phyloP scores from a whole-genome alignment of 768 basidiomycete genomes.

The Tylopilus subfusipes region DNA sequence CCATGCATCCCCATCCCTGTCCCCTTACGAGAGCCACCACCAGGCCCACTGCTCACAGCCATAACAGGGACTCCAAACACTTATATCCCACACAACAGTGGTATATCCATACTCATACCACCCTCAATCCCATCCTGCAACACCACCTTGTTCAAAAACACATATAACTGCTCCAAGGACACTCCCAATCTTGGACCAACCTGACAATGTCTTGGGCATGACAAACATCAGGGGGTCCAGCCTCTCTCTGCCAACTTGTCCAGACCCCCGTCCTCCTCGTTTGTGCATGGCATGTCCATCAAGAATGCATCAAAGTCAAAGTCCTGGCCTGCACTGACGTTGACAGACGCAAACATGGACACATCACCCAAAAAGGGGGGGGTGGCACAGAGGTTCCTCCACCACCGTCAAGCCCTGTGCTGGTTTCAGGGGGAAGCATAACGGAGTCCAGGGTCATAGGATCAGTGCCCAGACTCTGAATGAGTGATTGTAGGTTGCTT shows the following conservation, averaged over 20 bases:
- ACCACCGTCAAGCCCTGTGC: conserved; percentile 8
- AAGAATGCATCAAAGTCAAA: conserved; percentile 42
- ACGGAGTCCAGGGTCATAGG: conserved; percentile 29
- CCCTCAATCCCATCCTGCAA: conserved; percentile 29
- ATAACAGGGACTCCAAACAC: conserved; percentile 6
- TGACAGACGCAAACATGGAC: conserved; percentile 18
- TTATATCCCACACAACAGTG: not conserved
- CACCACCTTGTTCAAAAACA: conserved; percentile 42
- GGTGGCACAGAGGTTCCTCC: not conserved
- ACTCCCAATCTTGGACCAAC: conserved; percentile 28
- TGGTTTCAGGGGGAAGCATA: conserved; percentile 2
- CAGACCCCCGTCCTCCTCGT: conserved; percentile 27
- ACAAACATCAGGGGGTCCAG: conserved; percentile 32
- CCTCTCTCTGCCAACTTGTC: conserved; percentile 35
- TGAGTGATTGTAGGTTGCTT: conserved; percentile 64
- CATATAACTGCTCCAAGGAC: conserved; percentile 37
- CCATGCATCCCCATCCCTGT: conserved; percentile 15
- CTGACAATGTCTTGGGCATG: conserved; percentile 24
- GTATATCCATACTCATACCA: not conserved
- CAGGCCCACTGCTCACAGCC: not conserved
- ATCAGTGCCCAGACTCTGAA: conserved; percentile 68
- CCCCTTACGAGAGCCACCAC: not conserved
- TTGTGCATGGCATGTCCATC: conserved; percentile 36
- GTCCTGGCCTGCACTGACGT: conserved; percentile 10
- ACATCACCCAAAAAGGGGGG: not conserved